These are phyloP conservation scores for Eucalyptus cloeziana DNA, from an alignment of 345 rosid species.

Conservation along the genomic window DNA sequence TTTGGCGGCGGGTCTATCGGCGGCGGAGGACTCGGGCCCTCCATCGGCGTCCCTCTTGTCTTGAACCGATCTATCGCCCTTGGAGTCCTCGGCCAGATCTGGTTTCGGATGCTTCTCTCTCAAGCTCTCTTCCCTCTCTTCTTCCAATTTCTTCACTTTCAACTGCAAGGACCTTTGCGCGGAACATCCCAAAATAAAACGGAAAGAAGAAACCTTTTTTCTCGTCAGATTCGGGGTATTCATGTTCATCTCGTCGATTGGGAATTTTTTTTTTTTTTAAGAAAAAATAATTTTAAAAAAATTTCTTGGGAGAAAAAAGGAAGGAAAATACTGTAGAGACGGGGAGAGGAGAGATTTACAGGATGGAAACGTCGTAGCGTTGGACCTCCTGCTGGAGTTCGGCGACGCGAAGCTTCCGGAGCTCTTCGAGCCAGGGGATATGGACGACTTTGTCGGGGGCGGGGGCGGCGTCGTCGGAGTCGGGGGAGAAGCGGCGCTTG, in stretches of 20 bases:
- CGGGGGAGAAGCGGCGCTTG: conserved; percentile 33
- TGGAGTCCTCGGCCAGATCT: conserved; percentile 36
- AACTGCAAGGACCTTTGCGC: conserved; percentile 29
- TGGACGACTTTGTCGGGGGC: neutral
- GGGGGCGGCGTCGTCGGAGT: neutral
- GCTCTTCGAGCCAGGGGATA: conserved; percentile 59
- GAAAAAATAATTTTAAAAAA: too few relatives aligned
- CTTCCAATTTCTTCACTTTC: conserved; percentile 60
- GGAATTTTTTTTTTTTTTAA: neutral
- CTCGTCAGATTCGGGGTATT: neutral
- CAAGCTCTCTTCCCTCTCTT: conserved; percentile 35
- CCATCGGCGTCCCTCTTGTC: neutral
- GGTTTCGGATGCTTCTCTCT: conserved; percentile 6
- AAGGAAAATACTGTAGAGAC: neutral
- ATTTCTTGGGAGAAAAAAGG: neutral
- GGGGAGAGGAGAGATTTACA: conserved; percentile 14
- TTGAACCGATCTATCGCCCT: conserved; percentile 9
- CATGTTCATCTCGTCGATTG: neutral
- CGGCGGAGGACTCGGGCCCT: neutral
- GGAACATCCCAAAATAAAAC: neutral
- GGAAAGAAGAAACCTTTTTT: neutral
- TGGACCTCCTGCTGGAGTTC: conserved; percentile 67
- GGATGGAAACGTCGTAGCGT: conserved; percentile 57
- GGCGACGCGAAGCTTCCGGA: conserved; percentile 58
- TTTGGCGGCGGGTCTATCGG: neutral